Evolutionary conservation across 768 basidiomycete species (phyloP), one percentile per base, ranked within the genome.

Genomic region (Mrakia gelida): DNA sequence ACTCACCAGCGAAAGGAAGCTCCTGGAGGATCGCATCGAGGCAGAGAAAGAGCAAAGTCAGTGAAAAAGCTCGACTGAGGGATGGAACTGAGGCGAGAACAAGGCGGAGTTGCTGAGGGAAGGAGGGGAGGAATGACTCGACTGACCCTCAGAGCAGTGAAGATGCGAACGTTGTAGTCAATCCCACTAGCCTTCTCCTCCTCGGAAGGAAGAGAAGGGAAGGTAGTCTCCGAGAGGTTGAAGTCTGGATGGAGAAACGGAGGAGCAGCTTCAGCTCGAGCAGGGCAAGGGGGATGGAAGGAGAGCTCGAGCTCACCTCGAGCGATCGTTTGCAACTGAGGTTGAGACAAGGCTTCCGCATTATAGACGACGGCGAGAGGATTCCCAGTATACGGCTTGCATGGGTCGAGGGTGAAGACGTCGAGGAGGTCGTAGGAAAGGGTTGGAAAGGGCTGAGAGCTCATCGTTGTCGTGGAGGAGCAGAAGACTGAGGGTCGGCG

Each of bases 151-250:
- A 15, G 34, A 23, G 43, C 18, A 18, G 54, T 73, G 56, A 73
- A 73, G 56, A 73, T 73, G 3, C 72, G 1, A 26, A 61, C 56
- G 72, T 41, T 26, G 34, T 73, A 73, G 15, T 34, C 23, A 26
- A 59, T 45, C 23, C 38, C 38, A 0, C 5, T n/a, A 0, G 62
- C 41, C 13, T 75, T 63, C 16, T 61, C 15, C 8, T 43, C 41
- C 26, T 28, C 28, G 21, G 52, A 21, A 16, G 74, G 61, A 8
- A 52, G 18, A 7, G 45, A 62, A 7, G 74, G 41, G 49, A 75
- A 75, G 28, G 52, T 54, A 8, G 74, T 75, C 41, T 75, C 74
- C 0, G 74, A 75, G 23, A 75, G 74, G 62, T 75, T 75, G 61
- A 75, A 75, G 5, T 75, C 74, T 75, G n/a, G 2, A 30, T 0